A percentile compares a stretch with the other conserved stretches of the same genome.
These are phyloP conservation scores for Diutina sp. DNA, from an alignment of 1,139 yeast genomes.

Conservation along the genomic window DNA sequence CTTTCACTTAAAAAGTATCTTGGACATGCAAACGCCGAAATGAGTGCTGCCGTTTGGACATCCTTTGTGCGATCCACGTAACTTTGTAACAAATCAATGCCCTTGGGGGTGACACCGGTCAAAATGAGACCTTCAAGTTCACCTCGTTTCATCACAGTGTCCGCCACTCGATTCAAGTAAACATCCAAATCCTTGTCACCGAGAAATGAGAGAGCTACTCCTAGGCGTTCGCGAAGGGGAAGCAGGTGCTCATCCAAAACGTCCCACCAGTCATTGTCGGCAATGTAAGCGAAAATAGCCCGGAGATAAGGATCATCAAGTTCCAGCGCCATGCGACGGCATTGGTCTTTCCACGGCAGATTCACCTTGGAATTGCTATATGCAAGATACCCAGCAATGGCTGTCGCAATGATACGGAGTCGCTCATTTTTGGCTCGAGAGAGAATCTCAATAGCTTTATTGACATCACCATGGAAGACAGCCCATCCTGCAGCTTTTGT, in stretches of 20 bases:
- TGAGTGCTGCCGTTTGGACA: constrained; percentile 82
- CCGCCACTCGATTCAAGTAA: constrained; percentile 58
- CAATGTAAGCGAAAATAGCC: constrained; percentile 86
- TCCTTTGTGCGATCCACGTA: constrained; percentile 86
- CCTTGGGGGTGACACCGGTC: constrained; percentile 80
- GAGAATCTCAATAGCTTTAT: constrained; percentile 64
- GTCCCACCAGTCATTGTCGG: constrained; percentile 96
- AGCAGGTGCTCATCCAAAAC: constrained; percentile 82
- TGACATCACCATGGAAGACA: constrained; percentile 82
- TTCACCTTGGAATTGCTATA: constrained; percentile 50
- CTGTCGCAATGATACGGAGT: constrained; percentile 75
- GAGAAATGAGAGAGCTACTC: constrained; percentile 78
- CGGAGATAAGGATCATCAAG: constrained; percentile 81
- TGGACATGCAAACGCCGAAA: constrained; percentile 74
- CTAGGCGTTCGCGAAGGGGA: constrained; percentile 78
- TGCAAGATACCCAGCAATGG: constrained; percentile 85
- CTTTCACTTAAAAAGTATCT: constrained; percentile 62
- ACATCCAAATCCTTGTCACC: constrained; percentile 64
- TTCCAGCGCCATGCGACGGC: constrained; percentile 77
- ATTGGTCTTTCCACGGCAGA: constrained; percentile 88
- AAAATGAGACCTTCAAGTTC: constrained; percentile 83
- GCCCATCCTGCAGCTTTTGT: constrained; percentile 99
- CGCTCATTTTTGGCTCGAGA: constrained; percentile 47
- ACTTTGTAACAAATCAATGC: constrained; percentile 71
- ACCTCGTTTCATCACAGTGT: constrained; percentile 61